Base-by-base conservation (phyloP, 1,139 yeast genomes). In the Yamadazyma jaroonii region DNA sequence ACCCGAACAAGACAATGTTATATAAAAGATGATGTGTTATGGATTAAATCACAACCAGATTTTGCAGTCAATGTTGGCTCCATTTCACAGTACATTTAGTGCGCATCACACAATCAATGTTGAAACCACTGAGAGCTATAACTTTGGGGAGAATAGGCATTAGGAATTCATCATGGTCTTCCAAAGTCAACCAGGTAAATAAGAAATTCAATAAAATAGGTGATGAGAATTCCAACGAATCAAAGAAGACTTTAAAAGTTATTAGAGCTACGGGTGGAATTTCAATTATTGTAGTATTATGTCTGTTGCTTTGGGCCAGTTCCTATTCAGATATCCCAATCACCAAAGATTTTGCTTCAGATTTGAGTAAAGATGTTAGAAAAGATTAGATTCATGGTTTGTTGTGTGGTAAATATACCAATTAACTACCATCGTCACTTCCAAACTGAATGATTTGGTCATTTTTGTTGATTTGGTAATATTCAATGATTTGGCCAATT, bases 291-390 rank as follows among this genome's bases (percentile, higher is more conserved):
- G 54, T 59, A 6, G 70, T 67, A 1, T 33, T 70, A 8, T 62
- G 62, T 26, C 60, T 67, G 38, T 48, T 70, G 30, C 52, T 59
- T 25, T 66, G 63, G 60, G 64, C 69, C 25, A 61, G 69, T 32
- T 46, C 53, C 4, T 44, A 41, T 30, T 42, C 42, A 3, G 53
- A 49, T 15, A 43, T 45, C 12, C 49, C 53, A 12, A 32, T 25
- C 7, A 50, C 45, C 15, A 40, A 32, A 6, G 48, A 33, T 11
- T 45, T 44, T 10, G 33, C 54, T 2, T 40, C 36, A 4, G 57
- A 58, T 37, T 48, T 60, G 31, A 31, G 47, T 11, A 48, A 54
- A 32, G 66, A 61, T 40, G 44, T 61, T 3, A 43, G 64, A 26
- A 13, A 32, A 10, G 27, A 25, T 12, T 25, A 12, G 6, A n/a